Evolutionary conservation across 2,329 filamentous ascomycete species (phyloP).

Genomic region (Apiospora pterosperma): DNA sequence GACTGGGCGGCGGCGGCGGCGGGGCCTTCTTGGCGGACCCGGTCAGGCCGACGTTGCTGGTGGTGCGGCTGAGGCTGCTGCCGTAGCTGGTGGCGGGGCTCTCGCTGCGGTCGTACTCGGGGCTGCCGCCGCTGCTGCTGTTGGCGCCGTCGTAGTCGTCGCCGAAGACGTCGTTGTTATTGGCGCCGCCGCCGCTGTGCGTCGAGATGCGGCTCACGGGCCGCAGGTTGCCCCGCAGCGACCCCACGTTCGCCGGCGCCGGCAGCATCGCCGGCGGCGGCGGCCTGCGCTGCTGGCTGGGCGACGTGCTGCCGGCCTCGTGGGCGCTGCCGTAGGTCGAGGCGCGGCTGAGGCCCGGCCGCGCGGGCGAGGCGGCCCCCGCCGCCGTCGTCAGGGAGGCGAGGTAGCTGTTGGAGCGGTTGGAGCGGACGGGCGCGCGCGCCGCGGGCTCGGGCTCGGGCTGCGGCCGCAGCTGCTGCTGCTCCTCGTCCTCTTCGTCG

Average conservation of each 20-base stretch:
- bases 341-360: constrained; percentile 24
- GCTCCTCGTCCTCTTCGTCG: constrained; percentile 26
- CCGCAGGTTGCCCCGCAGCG: constrained; percentile 40
- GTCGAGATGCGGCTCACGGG: constrained; percentile 44
- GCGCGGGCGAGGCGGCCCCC: constrained; percentile 22
- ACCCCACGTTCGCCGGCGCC: constrained; percentile 27
- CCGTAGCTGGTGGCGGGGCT: constrained; percentile 56
- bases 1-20: constrained; percentile 43
- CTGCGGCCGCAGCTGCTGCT: too few relatives aligned
- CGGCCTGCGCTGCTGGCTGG: constrained; percentile 23
- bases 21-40: constrained; percentile 35
- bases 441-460: constrained; percentile 15
- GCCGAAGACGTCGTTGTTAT: constrained; percentile 38
- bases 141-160: constrained; percentile 49
- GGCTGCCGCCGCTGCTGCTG: constrained; percentile 47
- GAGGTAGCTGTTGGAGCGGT: constrained; percentile 16
- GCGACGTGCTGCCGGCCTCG: constrained; percentile 15
- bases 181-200: constrained; percentile 29
- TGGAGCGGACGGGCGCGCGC: constrained; percentile 43
- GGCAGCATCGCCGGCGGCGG: constrained; percentile 20
- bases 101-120: constrained; percentile 48
- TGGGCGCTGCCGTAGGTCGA: constrained; percentile 18
- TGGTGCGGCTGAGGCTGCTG: constrained; percentile 49
- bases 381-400: constrained; percentile 10
- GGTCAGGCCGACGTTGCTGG: constrained; percentile 26